Conservation (phyloP, 768 basidiomycete genomes). For the Austroboletus eburneus region DNA sequence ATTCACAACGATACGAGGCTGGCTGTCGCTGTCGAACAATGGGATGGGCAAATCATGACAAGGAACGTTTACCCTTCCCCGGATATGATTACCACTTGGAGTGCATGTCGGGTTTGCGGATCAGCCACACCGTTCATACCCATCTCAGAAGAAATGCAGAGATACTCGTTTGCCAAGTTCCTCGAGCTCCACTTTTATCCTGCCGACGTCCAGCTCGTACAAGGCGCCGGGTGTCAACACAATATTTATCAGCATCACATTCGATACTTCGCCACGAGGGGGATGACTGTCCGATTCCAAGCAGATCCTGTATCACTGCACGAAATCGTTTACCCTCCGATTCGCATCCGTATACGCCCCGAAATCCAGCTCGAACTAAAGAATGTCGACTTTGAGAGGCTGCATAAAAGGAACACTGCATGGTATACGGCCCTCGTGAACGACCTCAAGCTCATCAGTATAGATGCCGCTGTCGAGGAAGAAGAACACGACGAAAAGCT, state of each 20-base stretch:
- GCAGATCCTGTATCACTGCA: constrained; percentile 78
- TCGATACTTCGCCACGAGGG: constrained; percentile 81
- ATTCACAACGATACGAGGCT: constrained; percentile 85
- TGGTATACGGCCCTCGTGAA: constrained; percentile 78
- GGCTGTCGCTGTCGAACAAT: constrained; percentile 84
- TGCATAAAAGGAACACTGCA: constrained; percentile 63
- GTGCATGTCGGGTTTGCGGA: constrained; percentile 74
- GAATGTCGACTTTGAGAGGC: constrained; percentile 81
- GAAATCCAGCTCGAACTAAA: constrained; percentile 87
- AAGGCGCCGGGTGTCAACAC: constrained; percentile 87
- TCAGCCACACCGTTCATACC: constrained; percentile 84
- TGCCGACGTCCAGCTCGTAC: constrained; percentile 77
- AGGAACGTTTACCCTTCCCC: constrained; percentile 54
- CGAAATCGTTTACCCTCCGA: constrained; percentile 87
- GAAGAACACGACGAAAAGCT: constrained; percentile 64
- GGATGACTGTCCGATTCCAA: constrained; percentile 86
- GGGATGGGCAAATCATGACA: constrained; percentile 73
- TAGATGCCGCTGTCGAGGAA: constrained; percentile 77
- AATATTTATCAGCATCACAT: constrained; percentile 93
- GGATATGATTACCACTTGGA: constrained; percentile 88
- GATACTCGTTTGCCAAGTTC: constrained; percentile 94
- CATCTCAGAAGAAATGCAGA: constrained; percentile 86
- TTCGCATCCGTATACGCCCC: constrained; percentile 78
- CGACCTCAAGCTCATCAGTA: constrained; percentile 71
- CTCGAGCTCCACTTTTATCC: constrained; percentile 96